Percentiles rank a stretch among this genome's conserved stretches.
These are phyloP conservation scores for Phytopythium montanum DNA, from an alignment of 352 stramenopile genomes.

Conservation along the genomic window DNA sequence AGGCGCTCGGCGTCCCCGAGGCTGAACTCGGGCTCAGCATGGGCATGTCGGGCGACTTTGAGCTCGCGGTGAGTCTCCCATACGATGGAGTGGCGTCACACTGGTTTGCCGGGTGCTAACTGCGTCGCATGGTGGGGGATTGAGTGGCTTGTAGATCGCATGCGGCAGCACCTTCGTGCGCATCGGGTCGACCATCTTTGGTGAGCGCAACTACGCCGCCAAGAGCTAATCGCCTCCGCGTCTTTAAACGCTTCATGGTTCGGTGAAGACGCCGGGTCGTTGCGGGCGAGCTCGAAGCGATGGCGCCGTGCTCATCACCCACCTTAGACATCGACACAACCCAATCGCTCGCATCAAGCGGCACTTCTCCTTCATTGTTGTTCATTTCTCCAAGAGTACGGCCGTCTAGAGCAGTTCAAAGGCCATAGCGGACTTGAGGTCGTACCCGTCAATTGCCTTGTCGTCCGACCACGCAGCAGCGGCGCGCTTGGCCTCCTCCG, in stretches of 20 bases:
- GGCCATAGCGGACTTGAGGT: constrained; percentile 54
- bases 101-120: background rate
- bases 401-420: constrained; percentile 58
- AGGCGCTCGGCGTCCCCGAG: constrained; percentile 55
- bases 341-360: background rate
- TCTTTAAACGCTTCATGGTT: background rate
- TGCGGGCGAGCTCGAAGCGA: background rate
- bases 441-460: constrained; percentile 23
- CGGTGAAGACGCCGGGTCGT: background rate
- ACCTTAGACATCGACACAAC: background rate
- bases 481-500: constrained; percentile 35
- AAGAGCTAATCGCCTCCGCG: constrained; percentile 24
- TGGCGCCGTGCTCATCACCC: background rate
- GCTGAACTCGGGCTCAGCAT: constrained; percentile 94
- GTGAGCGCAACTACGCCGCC: constrained; percentile 88
- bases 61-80: constrained; percentile 78
- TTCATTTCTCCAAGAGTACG: background rate
- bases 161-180: constrained; percentile 95
- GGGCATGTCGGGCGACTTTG: constrained; percentile 99
- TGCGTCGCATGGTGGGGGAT: background rate
- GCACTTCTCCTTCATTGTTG: background rate
- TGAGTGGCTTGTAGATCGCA: constrained; percentile 71
- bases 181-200: constrained; percentile 98
- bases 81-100: background rate
- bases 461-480: constrained; percentile 52